phyloP scores from a whole-genome alignment of 805 yeast species.

The Saccharomycopsis malanga region DNA sequence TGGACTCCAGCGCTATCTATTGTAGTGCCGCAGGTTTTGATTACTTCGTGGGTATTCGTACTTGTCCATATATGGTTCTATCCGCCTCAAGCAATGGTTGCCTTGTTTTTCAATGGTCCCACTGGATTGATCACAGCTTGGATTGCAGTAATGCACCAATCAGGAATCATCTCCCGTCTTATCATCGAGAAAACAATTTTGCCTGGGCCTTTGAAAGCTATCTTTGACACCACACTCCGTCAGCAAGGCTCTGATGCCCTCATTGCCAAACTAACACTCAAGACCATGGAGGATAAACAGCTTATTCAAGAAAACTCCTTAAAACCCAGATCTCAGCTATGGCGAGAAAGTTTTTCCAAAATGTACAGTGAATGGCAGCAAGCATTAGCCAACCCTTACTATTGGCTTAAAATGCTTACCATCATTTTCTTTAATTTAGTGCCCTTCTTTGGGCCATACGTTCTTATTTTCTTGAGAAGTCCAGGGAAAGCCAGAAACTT shows the following conservation, averaged over 20 bases:
- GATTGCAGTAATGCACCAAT: slow-evolving; percentile 27
- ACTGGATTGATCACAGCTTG: slow-evolving; percentile 22
- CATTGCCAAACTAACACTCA: not conserved
- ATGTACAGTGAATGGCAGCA: slow-evolving; percentile 6
- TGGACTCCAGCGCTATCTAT: slow-evolving; percentile 20
- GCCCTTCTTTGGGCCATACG: slow-evolving; percentile 22
- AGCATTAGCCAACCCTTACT: slow-evolving; percentile 12
- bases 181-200: slow-evolving; percentile 28
- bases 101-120: slow-evolving; percentile 24
- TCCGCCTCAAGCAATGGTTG: slow-evolving; percentile 23
- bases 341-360: not conserved
- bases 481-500: slow-evolving; percentile 21
- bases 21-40: slow-evolving; percentile 22
- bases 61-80: slow-evolving; percentile 18
- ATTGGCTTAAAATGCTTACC: slow-evolving; percentile 15
- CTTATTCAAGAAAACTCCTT: not conserved
- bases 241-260: slow-evolving; percentile 14
- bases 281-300: not conserved
- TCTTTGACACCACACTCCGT: slow-evolving; percentile 27
- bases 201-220: slow-evolving; percentile 27
- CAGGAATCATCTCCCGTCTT: slow-evolving; percentile 27
- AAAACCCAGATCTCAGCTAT: slow-evolving; percentile 1
- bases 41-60: slow-evolving; percentile 18
- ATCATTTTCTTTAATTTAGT: slow-evolving; percentile 19
- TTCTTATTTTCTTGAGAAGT: slow-evolving; percentile 19